Conservation (phyloP, 495 filamentous ascomycete species). For the Friedmanniomyces simplex region DNA sequence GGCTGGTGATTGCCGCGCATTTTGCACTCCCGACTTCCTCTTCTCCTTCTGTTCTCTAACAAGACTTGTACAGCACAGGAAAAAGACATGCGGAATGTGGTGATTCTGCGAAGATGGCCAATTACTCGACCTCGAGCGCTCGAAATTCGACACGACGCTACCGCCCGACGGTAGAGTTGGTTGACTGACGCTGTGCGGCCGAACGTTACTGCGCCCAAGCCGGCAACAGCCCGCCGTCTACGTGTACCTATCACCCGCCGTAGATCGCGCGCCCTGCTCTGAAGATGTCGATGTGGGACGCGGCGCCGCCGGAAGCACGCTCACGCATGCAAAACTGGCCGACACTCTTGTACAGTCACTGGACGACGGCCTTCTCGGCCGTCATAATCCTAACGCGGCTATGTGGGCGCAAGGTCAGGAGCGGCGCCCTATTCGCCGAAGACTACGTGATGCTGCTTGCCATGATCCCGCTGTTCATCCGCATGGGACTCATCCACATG, state of each 20-base stretch:
- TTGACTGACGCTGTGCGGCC: no score
- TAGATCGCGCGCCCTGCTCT: not conserved
- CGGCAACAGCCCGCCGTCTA: no score
- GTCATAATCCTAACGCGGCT: constrained; percentile 70
- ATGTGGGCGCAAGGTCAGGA: constrained; percentile 66
- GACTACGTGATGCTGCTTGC: constrained; percentile 77
- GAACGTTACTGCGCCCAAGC: no score
- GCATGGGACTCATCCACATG: constrained; percentile 81
- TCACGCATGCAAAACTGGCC: constrained; percentile 12
- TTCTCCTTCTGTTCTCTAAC: not conserved
- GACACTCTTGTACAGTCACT: constrained; percentile 77
- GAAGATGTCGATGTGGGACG: not conserved
- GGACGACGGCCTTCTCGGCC: constrained; percentile 76
- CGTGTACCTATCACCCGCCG: no score
- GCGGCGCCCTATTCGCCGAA: constrained; percentile 71
- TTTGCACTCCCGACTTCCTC: not conserved
- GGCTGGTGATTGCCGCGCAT: not conserved
- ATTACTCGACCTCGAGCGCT: not conserved
- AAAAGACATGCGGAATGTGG: not conserved
- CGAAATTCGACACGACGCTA: no score
- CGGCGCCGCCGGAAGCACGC: constrained; percentile 12
- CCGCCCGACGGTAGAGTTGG: no score
- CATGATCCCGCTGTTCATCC: constrained; percentile 65
- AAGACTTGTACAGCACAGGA: not conserved
- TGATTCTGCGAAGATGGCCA: not conserved